Conservation (phyloP, 1,284 basidiomycete species). For the Apiotrichum gamsii region DNA sequence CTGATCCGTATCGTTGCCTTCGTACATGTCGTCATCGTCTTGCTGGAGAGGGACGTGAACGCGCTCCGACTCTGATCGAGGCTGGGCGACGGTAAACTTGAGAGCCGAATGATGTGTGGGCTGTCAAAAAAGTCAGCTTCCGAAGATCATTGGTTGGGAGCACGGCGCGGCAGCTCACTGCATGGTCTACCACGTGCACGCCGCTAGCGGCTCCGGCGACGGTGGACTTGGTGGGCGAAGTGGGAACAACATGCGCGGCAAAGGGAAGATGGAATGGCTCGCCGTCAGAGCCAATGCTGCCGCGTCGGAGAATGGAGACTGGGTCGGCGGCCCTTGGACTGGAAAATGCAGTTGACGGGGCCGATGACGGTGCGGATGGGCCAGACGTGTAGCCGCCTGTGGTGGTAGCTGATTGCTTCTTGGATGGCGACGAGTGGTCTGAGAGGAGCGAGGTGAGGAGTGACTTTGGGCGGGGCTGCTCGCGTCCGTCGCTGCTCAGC, state of each 20-base stretch:
- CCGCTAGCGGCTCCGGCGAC: no score
- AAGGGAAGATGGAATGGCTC: constrained; percentile 16
- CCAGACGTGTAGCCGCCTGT: constrained; percentile 4
- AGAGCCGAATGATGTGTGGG: constrained; percentile 11
- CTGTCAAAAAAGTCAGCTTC: no score
- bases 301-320: constrained; percentile 28
- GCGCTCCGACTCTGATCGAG: constrained; percentile 1
- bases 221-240: not conserved
- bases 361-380: constrained; percentile 20
- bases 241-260: not conserved
- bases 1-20: constrained; percentile 6
- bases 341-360: constrained; percentile 30
- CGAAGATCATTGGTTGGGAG: no score
- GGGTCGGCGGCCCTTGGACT: constrained; percentile 22
- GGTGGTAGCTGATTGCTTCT: constrained; percentile 7
- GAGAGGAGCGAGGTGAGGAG: constrained; percentile 29
- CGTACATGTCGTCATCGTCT: not conserved
- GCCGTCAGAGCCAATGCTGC: constrained; percentile 24
- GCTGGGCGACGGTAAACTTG: constrained; percentile 29
- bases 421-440: constrained; percentile 3
- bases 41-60: not conserved
- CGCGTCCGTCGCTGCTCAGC: constrained; percentile 5
- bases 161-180: no score
- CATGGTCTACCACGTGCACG: no score
- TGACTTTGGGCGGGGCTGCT: constrained; percentile 19